Evolutionary conservation across 2,329 filamentous ascomycete species (phyloP).

Genomic region (Xylaria arbuscula): DNA sequence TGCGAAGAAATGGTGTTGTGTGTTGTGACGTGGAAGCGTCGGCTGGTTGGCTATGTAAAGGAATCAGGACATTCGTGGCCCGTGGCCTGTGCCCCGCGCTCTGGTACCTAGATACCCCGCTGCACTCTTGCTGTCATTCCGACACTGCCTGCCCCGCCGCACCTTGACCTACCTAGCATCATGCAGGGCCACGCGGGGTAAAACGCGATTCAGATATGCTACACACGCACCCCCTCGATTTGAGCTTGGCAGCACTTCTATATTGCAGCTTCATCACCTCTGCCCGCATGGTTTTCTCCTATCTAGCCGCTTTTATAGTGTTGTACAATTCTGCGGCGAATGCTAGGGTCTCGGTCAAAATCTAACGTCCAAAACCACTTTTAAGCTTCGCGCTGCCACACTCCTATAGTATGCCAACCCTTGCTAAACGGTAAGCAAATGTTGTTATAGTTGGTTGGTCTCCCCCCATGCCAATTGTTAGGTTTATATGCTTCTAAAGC

Average conservation of each 20-base stretch:
- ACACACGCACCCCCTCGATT: too few species aligned
- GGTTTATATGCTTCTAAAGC: slow-evolving; percentile 20
- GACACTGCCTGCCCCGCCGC: too few species aligned
- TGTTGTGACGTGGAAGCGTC: not conserved
- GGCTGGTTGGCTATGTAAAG: not conserved
- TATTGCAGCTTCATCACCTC: not conserved
- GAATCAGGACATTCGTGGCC: not conserved
- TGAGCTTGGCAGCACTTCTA: too few species aligned
- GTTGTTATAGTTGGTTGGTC: slow-evolving; percentile 19
- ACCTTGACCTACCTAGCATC: too few species aligned
- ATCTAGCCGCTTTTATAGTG: not conserved
- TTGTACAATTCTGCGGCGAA: slow-evolving; percentile 15
- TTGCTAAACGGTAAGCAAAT: slow-evolving; percentile 21
- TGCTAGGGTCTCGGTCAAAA: slow-evolving; percentile 6
- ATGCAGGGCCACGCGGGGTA: too few species aligned
- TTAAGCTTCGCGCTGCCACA: slow-evolving; percentile 2
- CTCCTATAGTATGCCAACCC: slow-evolving; percentile 8
- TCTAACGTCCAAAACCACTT: slow-evolving; percentile 25
- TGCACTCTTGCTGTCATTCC: too few species aligned
- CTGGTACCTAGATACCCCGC: not conserved
- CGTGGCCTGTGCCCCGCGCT: not conserved
- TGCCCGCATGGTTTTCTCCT: not conserved
- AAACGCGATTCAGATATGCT: too few species aligned
- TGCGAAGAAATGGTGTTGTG: not conserved
- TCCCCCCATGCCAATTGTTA: slow-evolving; percentile 9